A percentile compares a stretch with the other conserved stretches of the same genome.
Conservation (phyloP, 768 basidiomycete species). For the Exsudoporus frostii region DNA sequence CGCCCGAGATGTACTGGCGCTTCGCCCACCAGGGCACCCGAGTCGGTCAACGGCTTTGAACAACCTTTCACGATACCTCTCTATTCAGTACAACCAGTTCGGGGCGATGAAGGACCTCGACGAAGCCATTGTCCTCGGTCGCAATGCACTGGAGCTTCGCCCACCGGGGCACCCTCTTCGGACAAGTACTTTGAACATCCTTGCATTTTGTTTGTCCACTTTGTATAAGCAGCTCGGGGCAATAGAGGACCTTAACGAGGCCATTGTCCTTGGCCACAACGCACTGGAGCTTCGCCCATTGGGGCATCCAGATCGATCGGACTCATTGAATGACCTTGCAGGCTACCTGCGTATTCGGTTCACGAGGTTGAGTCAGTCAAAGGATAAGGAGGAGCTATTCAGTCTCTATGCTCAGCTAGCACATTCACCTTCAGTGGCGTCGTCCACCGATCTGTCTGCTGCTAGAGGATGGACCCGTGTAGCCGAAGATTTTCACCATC, state of each 20-base stretch:
- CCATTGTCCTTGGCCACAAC: neutral
- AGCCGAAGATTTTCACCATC: slow-evolving; percentile 2
- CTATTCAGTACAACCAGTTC: neutral
- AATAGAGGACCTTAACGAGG: neutral
- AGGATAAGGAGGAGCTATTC: neutral
- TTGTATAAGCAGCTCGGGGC: neutral
- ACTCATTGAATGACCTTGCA: neutral
- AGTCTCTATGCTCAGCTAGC: neutral
- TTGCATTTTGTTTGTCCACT: neutral
- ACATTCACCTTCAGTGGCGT: neutral
- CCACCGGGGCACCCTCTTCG: neutral
- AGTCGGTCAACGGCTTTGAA: neutral
- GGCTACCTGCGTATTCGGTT: neutral
- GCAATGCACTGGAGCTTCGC: neutral
- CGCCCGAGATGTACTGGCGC: neutral
- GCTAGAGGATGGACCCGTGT: neutral
- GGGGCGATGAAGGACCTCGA: neutral
- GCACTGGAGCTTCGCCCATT: neutral
- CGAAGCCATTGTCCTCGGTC: neutral
- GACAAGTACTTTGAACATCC: neutral
- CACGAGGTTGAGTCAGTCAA: neutral
- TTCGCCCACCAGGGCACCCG: neutral
- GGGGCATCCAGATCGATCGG: neutral
- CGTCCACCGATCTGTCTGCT: neutral
- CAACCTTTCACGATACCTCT: neutral